phyloP scores from a whole-genome alignment of 2,329 filamentous ascomycete species.

The Teratosphaeria gauchensis region DNA sequence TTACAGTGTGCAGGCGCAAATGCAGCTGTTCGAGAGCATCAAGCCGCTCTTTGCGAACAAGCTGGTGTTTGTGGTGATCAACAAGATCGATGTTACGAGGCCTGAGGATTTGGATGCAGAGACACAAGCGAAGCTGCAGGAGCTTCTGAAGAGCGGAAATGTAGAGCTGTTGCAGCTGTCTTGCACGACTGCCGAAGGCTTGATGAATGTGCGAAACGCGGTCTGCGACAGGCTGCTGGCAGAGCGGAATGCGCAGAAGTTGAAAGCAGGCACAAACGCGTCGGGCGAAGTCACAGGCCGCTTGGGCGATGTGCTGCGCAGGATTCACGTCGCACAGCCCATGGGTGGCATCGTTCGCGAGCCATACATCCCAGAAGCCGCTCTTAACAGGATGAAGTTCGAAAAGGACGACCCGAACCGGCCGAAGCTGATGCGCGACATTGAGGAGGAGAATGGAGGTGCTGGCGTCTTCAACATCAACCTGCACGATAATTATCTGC shows the following conservation, averaged over 20 bases:
- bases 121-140: conserved; percentile 66
- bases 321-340: conserved; percentile 95
- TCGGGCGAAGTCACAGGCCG: conserved; percentile 67
- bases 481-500: conserved; percentile 74
- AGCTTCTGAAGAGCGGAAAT: conserved; percentile 73
- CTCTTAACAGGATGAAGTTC: conserved; percentile 75
- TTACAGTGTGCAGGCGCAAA: conserved; percentile 85
- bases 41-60: conserved; percentile 97
- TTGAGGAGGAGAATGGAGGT: conserved; percentile 86
- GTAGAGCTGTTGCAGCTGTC: conserved; percentile 89
- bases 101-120: conserved; percentile 79
- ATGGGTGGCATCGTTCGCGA: conserved; percentile 70
- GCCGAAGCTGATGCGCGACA: conserved; percentile 68
- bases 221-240: conserved; percentile 89
- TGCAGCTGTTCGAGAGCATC: conserved; percentile 90
- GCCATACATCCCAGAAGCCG: conserved; percentile 78
- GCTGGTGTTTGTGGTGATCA: conserved; percentile 90
- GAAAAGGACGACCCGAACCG: conserved; percentile 83
- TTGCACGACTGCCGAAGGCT: conserved; percentile 88
- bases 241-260: conserved; percentile 86
- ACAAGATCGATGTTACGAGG: conserved; percentile 90
- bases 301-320: conserved; percentile 78
- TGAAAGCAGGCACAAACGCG: conserved; percentile 77
- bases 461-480: conserved; percentile 95
- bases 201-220: conserved; percentile 89